Evolutionary conservation across 2,329 filamentous ascomycete genomes (phyloP).

Genomic region (Leptographium lundbergii): DNA sequence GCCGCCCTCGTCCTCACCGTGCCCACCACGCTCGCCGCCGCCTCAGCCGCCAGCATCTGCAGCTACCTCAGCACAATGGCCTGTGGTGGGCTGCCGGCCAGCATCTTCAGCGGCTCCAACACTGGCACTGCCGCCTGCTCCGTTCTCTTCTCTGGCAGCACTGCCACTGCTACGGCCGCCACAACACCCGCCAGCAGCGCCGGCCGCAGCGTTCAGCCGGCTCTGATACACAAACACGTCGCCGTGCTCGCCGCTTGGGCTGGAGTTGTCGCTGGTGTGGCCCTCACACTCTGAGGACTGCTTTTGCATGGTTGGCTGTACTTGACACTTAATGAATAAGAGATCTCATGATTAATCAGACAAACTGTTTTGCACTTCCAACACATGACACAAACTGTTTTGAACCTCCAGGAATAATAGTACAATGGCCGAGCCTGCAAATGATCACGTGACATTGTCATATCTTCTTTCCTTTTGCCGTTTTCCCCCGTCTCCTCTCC

Average conservation of each 20-base stretch:
- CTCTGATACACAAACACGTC: background rate
- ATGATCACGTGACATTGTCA: too few relatives aligned
- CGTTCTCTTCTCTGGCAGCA: background rate
- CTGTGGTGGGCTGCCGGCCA: constrained; percentile 11
- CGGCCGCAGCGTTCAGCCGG: background rate
- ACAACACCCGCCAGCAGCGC: background rate
- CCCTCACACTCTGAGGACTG: background rate
- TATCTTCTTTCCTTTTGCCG: too few relatives aligned
- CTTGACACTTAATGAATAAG: too few relatives aligned
- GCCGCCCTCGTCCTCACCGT: background rate
- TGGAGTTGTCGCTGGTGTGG: background rate
- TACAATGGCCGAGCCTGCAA: too few relatives aligned
- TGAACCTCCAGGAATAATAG: too few relatives aligned
- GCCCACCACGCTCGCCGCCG: background rate
- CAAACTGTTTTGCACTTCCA: too few relatives aligned
- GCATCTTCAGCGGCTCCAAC: background rate
- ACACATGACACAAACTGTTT: too few relatives aligned
- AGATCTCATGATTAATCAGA: too few relatives aligned
- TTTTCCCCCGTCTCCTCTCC: too few relatives aligned
- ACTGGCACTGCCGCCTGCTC: constrained; percentile 2
- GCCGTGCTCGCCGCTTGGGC: background rate
- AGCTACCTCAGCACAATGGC: constrained; percentile 14
- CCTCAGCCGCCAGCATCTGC: constrained; percentile 8
- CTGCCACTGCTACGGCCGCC: constrained; percentile 11
- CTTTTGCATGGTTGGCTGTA: background rate